phyloP scores from a whole-genome alignment of 2,329 filamentous ascomycete species.

The Rugonectria rugulosa region DNA sequence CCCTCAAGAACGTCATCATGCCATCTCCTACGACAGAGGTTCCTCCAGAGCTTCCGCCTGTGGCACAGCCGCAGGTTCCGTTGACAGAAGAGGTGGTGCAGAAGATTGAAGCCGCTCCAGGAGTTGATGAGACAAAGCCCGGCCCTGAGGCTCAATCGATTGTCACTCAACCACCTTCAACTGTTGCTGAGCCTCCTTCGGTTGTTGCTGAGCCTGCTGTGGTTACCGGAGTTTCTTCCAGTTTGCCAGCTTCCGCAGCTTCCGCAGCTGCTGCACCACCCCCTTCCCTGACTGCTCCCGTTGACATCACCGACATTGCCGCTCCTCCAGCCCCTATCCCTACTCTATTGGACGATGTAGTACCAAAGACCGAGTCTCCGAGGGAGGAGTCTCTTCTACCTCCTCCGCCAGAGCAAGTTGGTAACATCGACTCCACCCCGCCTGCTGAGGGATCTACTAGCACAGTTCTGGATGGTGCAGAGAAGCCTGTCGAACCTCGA shows the following conservation, averaged over 20 bases:
- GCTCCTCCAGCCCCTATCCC: constrained; percentile 35
- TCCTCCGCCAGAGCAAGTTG: constrained; percentile 50
- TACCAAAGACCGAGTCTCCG: constrained; percentile 31
- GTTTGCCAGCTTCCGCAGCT: too few relatives aligned
- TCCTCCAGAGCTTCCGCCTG: constrained; percentile 19
- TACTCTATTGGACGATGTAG: constrained; percentile 35
- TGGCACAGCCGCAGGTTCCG: constrained; percentile 12
- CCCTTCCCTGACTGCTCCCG: neutral
- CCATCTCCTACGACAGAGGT: constrained; percentile 53
- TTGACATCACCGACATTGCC: too few relatives aligned
- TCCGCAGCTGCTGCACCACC: neutral
- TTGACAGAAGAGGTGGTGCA: constrained; percentile 7
- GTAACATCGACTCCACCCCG: constrained; percentile 48
- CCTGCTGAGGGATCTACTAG: constrained; percentile 38
- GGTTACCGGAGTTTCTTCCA: too few relatives aligned
- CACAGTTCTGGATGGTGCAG: constrained; percentile 35
- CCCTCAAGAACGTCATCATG: constrained; percentile 60
- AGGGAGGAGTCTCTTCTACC: constrained; percentile 41
- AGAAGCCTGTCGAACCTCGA: constrained; percentile 37
- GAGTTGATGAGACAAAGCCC: neutral
- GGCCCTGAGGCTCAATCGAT: constrained; percentile 16
- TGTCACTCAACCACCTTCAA: constrained; percentile 20
- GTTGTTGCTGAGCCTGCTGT: too few relatives aligned
- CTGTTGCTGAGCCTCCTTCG: constrained; percentile 43
- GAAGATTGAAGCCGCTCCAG: neutral